Conservation (phyloP, 2,329 filamentous ascomycete genomes). For the Zymoseptoria crescenta region DNA sequence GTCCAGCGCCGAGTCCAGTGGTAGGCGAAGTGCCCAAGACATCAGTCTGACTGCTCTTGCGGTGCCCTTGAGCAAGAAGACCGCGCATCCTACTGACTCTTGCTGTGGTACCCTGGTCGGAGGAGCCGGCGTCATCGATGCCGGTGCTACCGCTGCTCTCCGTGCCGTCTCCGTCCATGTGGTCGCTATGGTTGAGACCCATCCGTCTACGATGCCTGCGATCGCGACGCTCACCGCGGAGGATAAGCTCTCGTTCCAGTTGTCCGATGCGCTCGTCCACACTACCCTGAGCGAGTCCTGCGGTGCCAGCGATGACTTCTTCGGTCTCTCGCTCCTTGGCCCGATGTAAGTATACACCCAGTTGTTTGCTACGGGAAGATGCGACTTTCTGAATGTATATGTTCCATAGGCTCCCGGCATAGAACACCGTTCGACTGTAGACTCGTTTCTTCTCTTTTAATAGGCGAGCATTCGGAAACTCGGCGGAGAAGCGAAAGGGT, state of each 20-base stretch:
- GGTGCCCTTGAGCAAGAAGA: conserved; percentile 21
- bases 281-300: conserved; percentile 33
- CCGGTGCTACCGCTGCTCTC: conserved; percentile 42
- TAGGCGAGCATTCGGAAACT: conserved; percentile 49
- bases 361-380: conserved; percentile 47
- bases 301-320: conserved; percentile 34
- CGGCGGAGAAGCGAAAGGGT: conserved; percentile 51
- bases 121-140: conserved; percentile 32
- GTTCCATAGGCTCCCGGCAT: conserved; percentile 53
- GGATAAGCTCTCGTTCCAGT: conserved; percentile 46
- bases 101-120: conserved; percentile 4
- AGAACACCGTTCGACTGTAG: conserved; percentile 52
- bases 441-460: conserved; percentile 53
- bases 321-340: conserved; percentile 49
- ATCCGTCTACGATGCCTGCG: conserved; percentile 22
- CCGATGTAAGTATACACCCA: conserved; percentile 53
- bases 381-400: conserved; percentile 55
- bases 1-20: neutral
- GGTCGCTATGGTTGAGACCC: conserved; percentile 9
- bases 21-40: conserved; percentile 10
- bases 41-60: conserved; percentile 23
- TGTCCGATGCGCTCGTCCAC: conserved; percentile 49
- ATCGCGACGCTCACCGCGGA: conserved; percentile 32
- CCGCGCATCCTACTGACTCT: conserved; percentile 20
- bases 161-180: conserved; percentile 19